A percentile compares a stretch with the other conserved stretches of the same genome.
These are phyloP conservation scores for Backusella tarrabulga DNA, from an alignment of 192 early-diverging fungal species.

Conservation along the genomic window DNA sequence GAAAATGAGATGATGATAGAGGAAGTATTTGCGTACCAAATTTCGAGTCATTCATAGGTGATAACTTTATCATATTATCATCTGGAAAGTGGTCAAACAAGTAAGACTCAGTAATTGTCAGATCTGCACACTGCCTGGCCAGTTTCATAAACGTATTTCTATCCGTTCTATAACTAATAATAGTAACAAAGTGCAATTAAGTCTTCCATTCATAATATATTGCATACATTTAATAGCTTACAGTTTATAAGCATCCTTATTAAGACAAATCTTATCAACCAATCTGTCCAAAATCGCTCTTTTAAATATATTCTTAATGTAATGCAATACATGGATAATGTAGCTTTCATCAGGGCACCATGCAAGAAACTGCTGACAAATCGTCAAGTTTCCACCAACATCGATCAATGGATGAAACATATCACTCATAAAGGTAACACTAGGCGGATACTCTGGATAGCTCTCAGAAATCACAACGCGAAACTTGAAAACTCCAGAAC, in stretches of 20 bases:
- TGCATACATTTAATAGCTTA: slow-evolving; percentile 28
- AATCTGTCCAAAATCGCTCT: slow-evolving; percentile 69
- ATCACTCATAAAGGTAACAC: slow-evolving; percentile 70
- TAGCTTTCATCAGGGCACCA: slow-evolving; percentile 85
- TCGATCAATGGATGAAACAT: slow-evolving; percentile 90
- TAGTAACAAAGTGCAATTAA: not conserved
- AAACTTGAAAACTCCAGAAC: slow-evolving; percentile 89
- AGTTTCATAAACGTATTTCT: slow-evolving; percentile 59
- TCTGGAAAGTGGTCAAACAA: slow-evolving; percentile 58
- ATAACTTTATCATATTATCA: slow-evolving; percentile 59
- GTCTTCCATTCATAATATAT: not conserved
- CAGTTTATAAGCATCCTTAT: slow-evolving; percentile 66
- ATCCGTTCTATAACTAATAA: slow-evolving; percentile 56
- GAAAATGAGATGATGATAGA: not conserved
- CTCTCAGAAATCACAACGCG: slow-evolving; percentile 71
- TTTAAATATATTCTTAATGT: slow-evolving; percentile 86
- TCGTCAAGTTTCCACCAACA: slow-evolving; percentile 60
- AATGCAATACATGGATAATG: slow-evolving; percentile 87
- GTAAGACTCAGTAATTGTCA: slow-evolving; percentile 63
- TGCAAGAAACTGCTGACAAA: slow-evolving; percentile 77
- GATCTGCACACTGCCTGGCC: slow-evolving; percentile 71
- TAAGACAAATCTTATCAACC: slow-evolving; percentile 57
- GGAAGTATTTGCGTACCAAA: slow-evolving; percentile 35
- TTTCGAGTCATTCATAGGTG: slow-evolving; percentile 50
- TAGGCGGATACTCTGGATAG: slow-evolving; percentile 76